Conservation (phyloP, 768 basidiomycete species). For the Amanita inopinata region DNA sequence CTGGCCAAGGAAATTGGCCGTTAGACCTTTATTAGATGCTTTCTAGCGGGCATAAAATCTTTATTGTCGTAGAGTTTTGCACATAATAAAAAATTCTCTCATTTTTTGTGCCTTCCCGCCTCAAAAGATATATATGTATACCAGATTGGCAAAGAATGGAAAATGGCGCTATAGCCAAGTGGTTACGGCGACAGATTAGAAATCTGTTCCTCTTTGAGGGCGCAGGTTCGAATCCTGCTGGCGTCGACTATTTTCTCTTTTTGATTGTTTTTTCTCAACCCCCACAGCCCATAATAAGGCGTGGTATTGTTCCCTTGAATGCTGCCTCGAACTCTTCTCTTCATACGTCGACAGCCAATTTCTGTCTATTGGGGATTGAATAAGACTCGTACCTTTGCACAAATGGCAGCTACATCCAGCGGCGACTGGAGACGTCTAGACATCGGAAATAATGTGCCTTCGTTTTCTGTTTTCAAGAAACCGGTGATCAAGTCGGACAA, state of each 20-base stretch:
- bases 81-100: conserved; percentile 3
- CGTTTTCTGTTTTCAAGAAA: conserved; percentile 46
- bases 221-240: conserved; percentile 56
- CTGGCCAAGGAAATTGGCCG: conserved; percentile 88
- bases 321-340: too few species aligned
- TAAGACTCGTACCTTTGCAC: background rate
- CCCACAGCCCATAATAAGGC: too few species aligned
- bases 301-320: too few species aligned
- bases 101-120: background rate
- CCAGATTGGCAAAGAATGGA: background rate
- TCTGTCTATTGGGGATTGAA: background rate
- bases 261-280: too few species aligned
- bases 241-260: conserved; percentile 28
- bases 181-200: conserved; percentile 68
- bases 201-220: conserved; percentile 47
- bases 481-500: conserved; percentile 61
- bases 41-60: background rate
- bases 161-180: conserved; percentile 55
- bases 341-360: background rate
- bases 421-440: conserved; percentile 27
- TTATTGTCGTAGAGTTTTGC: conserved; percentile 9
- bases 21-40: conserved; percentile 19
- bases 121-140: background rate
- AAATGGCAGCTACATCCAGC: conserved; percentile 16
- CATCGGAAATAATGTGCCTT: conserved; percentile 22